Conservation (phyloP, 192 early-diverging fungal genomes). For the Backusella westeae region DNA sequence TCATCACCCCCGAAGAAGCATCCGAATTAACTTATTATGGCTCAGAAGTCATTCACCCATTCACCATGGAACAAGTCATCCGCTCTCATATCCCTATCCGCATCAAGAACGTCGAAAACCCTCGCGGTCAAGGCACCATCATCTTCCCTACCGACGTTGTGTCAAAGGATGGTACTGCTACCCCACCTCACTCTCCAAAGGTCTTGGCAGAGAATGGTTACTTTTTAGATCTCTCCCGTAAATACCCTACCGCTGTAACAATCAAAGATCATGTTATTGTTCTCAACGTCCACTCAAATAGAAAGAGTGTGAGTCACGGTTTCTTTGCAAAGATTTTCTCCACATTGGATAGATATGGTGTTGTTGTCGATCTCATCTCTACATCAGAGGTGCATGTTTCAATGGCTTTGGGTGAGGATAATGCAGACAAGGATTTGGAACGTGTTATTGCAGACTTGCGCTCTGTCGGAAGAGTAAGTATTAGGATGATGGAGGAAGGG, state of each 20-base stretch:
- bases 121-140: conserved; percentile 87
- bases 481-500: neutral
- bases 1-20: conserved; percentile 98
- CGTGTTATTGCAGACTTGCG: conserved; percentile 77
- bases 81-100: conserved; percentile 95
- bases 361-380: conserved; percentile 91
- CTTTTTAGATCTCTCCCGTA: conserved; percentile 65
- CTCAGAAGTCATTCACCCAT: conserved; percentile 94
- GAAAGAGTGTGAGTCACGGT: conserved; percentile 93
- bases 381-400: conserved; percentile 94
- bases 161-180: conserved; percentile 47
- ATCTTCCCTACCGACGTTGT: conserved; percentile 80
- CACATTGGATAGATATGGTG: conserved; percentile 87
- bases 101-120: conserved; percentile 98
- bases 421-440: conserved; percentile 69
- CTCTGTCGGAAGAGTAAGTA: conserved; percentile 70
- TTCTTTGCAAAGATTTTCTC: conserved; percentile 97
- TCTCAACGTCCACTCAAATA: conserved; percentile 96
- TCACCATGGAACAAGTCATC: conserved; percentile 99
- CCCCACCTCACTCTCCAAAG: conserved; percentile 51
- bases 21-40: conserved; percentile 98
- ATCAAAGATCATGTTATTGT: conserved; percentile 97
- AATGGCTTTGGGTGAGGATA: conserved; percentile 71
- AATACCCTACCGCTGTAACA: conserved; percentile 95
- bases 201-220: conserved; percentile 75